Base-by-base conservation (phyloP, 352 stramenopile genomes). In the Thraustochytrium sp. region DNA sequence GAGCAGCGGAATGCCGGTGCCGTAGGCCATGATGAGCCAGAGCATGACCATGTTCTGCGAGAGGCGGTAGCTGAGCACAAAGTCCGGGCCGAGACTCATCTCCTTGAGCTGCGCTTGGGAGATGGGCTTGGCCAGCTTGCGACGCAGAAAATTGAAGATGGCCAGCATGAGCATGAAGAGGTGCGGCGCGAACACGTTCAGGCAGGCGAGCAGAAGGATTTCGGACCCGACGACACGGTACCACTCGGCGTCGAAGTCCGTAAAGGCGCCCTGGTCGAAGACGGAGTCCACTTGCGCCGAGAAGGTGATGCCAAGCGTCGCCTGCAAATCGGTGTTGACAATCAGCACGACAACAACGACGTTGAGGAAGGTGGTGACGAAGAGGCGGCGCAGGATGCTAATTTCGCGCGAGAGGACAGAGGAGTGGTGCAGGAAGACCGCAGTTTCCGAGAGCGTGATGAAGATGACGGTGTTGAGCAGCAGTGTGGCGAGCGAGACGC, bases 21-120 rank as follows among this genome's bases (percentile, higher is more conserved):
- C 23, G 63, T 74, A 84, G 16, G 40, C n/a, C 18, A 61, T 46
- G 63, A 75, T 82, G 29, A 84, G 29, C 61, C 84, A 84, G 18
- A 72, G 2, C 34, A 84, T 62, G 31, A 48, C 83, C 29, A 62
- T 40, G 3, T 59, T 26, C 75, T 84, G 75, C 18, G 75, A 75
- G 23, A 36, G 9, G 23, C 75, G 51, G 34, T 84, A 75, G 11
- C 3, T 23, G n/a, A 84, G 61, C 11, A 84, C 34, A 18, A 84
- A 56, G 29, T 84, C 29, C 8, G 75, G 75, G 34, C 75, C 75
- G 3, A 83, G 37, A 26, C 5, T 34, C n/a, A 80, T 34, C 21
- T 78, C 9, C 3, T 83, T 83, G n/a, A 84, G 75, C 48, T 84
- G 8, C 3, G 11, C 5, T 9, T 83, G 61, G n/a, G 75, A 51